Percentiles rank a stretch among this genome's conserved stretches.
Conservation (phyloP, 345 rosid genomes). For the Lepidium aucheri region DNA sequence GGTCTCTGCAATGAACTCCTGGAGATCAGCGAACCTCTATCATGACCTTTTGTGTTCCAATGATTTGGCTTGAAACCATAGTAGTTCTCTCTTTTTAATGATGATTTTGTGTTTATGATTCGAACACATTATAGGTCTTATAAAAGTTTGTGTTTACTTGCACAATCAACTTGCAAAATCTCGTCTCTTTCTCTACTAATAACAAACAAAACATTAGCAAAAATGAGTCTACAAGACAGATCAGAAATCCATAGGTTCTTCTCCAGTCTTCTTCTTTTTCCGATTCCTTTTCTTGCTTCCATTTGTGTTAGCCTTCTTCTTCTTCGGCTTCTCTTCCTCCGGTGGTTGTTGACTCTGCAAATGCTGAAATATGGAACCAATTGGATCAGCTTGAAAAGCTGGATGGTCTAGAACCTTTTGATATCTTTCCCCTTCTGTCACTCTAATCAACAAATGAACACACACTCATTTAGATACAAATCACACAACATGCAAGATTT, state of each 20-base stretch:
- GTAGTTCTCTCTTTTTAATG: background rate
- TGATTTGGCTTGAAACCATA: background rate
- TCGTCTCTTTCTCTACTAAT: background rate
- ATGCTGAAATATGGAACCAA: conserved; percentile 65
- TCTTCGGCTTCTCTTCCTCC: conserved; percentile 50
- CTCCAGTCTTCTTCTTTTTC: conserved; percentile 32
- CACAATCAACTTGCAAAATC: background rate
- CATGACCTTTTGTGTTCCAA: background rate
- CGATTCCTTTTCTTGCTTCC: conserved; percentile 47
- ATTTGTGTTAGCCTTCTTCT: conserved; percentile 32
- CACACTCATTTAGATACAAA: background rate
- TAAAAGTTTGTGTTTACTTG: background rate
- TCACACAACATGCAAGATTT: background rate
- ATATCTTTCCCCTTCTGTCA: conserved; percentile 59
- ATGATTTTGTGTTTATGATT: background rate
- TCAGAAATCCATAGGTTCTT: conserved; percentile 38
- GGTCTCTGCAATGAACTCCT: conserved; percentile 70
- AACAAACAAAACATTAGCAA: background rate
- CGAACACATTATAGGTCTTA: background rate
- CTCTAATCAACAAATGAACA: conserved; percentile 30
- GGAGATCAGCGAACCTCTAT: conserved; percentile 49
- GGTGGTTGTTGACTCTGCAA: conserved; percentile 58
- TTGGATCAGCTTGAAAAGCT: conserved; percentile 61
- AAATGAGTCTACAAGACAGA: background rate
- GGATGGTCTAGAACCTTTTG: conserved; percentile 58